Evolutionary conservation across 2,329 filamentous ascomycete genomes (phyloP), one percentile per base, ranked within the genome.

Genomic region (Colletotrichum orchidophilum): DNA sequence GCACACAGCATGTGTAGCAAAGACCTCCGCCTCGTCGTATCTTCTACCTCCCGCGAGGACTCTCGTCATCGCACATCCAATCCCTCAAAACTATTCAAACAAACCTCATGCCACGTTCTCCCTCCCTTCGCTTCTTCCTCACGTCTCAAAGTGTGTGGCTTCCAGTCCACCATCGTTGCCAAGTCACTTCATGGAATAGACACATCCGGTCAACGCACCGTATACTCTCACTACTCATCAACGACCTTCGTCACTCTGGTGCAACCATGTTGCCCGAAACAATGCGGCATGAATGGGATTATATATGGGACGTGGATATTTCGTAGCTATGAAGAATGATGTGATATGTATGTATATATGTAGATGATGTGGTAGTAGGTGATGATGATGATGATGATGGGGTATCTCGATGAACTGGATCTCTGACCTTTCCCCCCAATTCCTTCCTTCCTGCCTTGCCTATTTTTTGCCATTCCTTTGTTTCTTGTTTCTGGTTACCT

Each of bases 331-430:
- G 21, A 27, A 15, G 9, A 27, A 60, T 5, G 39, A 33, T 31
- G 12, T 60, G 58, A 15, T 33, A 42, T 27, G 55, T 46, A 13
- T 46, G 33, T 46, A 42, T n/a, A 42, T 31, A 54, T 66, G 31
- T 61, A 26, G 50, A 31, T n/a, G 27, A 33, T 31, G 27, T 21
- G 29, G 53, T 46, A 59, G 42, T 54, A 55, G 65, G 50, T 63
- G 65, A 39, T 27, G 49, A 55, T 42, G 54, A 31, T 58, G 52
- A 50, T 60, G 53, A 46, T 65, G 62, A 60, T 35, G 60, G 67
- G 67, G 67, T 70, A 70, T 70, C 67, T 70, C 55, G 63, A 62
- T 70, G 65, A 70, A 71, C 54, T 50, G 65, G 26, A 70, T 57
- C 52, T 69, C 55, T 35, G 42, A 57, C 54, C 57, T 50, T 57